Evolutionary conservation across 371 early-diverging fungal genomes (phyloP), one percentile per base, ranked within the genome.

Genomic region (Dichotomocladium elegans): DNA sequence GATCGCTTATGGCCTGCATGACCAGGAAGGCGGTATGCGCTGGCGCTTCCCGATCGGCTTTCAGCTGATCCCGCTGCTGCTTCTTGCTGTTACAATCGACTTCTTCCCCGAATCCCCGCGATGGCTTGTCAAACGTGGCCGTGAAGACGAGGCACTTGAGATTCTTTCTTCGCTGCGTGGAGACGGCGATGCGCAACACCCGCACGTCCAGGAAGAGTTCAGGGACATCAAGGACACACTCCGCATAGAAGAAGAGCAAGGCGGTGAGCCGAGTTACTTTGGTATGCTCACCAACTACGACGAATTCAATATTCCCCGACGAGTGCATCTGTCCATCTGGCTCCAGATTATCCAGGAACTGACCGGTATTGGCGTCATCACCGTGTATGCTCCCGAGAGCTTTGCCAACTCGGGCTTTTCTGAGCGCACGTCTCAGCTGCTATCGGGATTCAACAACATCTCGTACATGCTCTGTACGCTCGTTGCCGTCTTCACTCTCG

Each of bases 11-110:
- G 71, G 71, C 22, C 37, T 70, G 34, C 51, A 59, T 9, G 61
- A 54, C 12, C 49, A 44, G 10, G 67, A 66, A 53, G 67, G 67
- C 11, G 55, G 62, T 24, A 45, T 70, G 17, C 57, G 71, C 15
- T 70, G 71, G 71, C 55, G 71, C 29, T 70, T 70, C 37, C 71
- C 71, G 31, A 67, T 67, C 44, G 68, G 63, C 3, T 71, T 71
- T 27, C 72, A 72, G 25, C 33, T 72, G 24, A 50, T 69, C 22
- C 72, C 72, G 8, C 34, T 72, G 3, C 35, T 61, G 21, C 28
- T 62, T 2, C 54, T 69, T 11, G 55, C 58, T 10, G 17, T 65
- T 9, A 55, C 57, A 19, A 68, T 68, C 46, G 66, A 55, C 25
- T 57, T 66, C 35, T 68, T 68, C 45, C 69, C 72, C 11, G 69